Evolutionary conservation across 495 filamentous ascomycete species (phyloP).

Genomic region (Trichodelitschia bisporula): DNA sequence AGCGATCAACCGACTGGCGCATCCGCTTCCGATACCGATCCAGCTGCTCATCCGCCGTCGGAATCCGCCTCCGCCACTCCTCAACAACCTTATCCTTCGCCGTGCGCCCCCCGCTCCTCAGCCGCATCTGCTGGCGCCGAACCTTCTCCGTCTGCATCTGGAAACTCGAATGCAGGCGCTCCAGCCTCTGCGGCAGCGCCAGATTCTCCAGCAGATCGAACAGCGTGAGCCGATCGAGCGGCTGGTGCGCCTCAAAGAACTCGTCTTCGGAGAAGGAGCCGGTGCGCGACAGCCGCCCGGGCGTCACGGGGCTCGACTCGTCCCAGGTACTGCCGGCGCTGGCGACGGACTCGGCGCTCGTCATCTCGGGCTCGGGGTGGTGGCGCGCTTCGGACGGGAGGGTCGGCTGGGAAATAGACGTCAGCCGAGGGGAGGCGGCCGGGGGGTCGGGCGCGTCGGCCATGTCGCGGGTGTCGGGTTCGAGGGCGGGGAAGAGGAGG

Average conservation of each 20-base stretch:
- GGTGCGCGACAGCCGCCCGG: too few species aligned
- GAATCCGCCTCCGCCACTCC: conserved; percentile 62
- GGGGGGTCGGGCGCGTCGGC: too few species aligned
- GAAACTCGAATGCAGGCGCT: conserved; percentile 61
- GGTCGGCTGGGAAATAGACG: too few species aligned
- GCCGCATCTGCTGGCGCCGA: conserved; percentile 51
- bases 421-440: too few species aligned
- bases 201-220: conserved; percentile 91
- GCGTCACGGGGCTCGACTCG: not conserved
- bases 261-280: too few species aligned
- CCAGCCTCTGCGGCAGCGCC: conserved; percentile 64
- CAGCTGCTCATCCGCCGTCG: conserved; percentile 65
- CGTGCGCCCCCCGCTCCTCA: conserved; percentile 29
- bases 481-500: too few species aligned
- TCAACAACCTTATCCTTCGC: conserved; percentile 57
- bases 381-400: too few species aligned
- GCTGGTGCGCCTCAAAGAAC: too few species aligned
- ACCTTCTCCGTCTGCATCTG: conserved; percentile 67
- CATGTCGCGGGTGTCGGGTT: too few species aligned
- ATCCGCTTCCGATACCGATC: conserved; percentile 75
- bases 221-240: conserved; percentile 73
- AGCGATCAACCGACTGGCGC: conserved; percentile 62
- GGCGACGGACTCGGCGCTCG: not conserved
- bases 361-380: not conserved
- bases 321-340: not conserved